Conservation (phyloP, 2,329 filamentous ascomycete species). For the Cucurbitaria berberidis region DNA sequence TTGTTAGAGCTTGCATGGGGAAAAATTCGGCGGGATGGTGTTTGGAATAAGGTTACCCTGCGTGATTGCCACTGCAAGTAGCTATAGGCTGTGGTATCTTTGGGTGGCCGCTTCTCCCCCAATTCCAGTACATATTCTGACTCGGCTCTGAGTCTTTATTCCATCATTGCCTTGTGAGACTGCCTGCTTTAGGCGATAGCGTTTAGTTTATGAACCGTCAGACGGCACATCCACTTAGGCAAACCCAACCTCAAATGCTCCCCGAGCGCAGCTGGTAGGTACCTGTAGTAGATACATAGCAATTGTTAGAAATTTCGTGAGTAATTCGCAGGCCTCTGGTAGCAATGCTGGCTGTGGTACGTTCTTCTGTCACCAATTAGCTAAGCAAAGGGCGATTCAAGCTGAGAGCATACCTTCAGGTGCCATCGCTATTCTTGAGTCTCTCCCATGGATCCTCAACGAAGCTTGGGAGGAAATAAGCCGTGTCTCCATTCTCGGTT, state of each 20-base stretch:
- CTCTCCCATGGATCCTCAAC: slow-evolving; percentile 74
- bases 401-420: slow-evolving; percentile 4
- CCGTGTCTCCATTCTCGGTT: slow-evolving; percentile 65
- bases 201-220: background rate
- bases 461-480: slow-evolving; percentile 72
- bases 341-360: background rate
- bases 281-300: background rate
- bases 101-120: background rate
- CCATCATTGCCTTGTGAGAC: background rate
- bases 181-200: background rate
- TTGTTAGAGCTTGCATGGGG: background rate
- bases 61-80: background rate
- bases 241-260: background rate
- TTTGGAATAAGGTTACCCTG: background rate
- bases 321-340: background rate
- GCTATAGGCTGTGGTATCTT: background rate
- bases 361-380: background rate
- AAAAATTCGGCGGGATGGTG: background rate
- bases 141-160: background rate
- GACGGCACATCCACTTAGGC: background rate
- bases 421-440: slow-evolving; percentile 4
- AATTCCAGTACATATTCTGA: background rate
- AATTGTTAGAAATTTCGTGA: background rate
- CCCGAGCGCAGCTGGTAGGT: background rate
- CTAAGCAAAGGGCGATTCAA: background rate